A percentile compares a stretch with the other conserved stretches of the same genome.
Evolutionary conservation across 208 protist genomes (phyloP).

Genomic region (Vickermania ingenoplastis): DNA sequence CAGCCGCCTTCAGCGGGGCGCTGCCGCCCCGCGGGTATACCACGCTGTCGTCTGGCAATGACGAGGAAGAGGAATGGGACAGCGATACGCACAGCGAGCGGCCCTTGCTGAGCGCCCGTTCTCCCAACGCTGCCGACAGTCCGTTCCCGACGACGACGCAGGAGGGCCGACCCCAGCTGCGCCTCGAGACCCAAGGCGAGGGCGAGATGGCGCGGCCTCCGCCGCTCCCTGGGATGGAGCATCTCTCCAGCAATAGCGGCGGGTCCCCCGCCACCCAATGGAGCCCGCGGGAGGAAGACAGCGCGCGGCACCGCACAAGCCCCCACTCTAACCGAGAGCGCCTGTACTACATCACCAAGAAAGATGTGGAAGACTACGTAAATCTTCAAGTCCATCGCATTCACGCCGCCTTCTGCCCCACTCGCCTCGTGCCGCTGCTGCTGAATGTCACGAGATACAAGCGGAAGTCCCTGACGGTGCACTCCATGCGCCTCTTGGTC

Average conservation of each 20-base stretch:
- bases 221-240: not conserved
- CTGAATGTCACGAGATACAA: slow-evolving; percentile 57
- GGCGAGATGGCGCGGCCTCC: not conserved
- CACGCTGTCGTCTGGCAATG: not conserved
- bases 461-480: slow-evolving; percentile 30
- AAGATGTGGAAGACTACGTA: slow-evolving; percentile 32
- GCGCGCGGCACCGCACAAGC: not conserved
- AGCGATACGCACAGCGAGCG: not conserved
- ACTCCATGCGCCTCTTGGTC: slow-evolving; percentile 57
- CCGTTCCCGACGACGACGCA: not conserved
- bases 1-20: not conserved
- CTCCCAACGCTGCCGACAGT: not conserved
- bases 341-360: slow-evolving; percentile 6
- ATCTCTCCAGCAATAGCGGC: not conserved
- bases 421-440: slow-evolving; percentile 43
- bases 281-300: not conserved
- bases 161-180: not conserved
- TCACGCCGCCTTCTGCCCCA: slow-evolving; percentile 21
- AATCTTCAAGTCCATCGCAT: slow-evolving; percentile 26
- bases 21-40: not conserved
- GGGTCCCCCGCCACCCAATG: not conserved
- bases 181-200: not conserved
- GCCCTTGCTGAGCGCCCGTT: not conserved
- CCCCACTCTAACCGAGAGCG: not conserved
- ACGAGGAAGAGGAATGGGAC: slow-evolving; percentile 1